phyloP scores from a whole-genome alignment of 257 asterid genomes.

The Rubia yunnanensis region DNA sequence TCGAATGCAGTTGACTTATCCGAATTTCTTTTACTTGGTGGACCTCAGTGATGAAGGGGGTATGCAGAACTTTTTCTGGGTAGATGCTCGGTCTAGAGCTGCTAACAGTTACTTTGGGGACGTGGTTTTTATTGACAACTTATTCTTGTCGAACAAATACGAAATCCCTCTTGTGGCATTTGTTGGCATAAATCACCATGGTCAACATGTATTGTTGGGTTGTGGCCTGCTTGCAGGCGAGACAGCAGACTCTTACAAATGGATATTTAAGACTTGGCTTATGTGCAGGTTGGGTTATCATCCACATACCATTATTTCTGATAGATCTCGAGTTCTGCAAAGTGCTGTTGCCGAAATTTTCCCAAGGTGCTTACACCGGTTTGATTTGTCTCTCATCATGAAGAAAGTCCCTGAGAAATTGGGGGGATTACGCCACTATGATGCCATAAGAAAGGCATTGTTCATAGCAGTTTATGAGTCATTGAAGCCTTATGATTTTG shows the following conservation, averaged over 20 bases:
- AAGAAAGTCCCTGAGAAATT: conserved; percentile 64
- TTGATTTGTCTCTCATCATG: conserved; percentile 56
- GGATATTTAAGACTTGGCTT: conserved; percentile 65
- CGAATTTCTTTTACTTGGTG: conserved; percentile 51
- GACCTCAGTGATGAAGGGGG: conserved; percentile 59
- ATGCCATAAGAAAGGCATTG: conserved; percentile 26
- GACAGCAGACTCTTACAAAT: conserved; percentile 41
- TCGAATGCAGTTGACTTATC: conserved; percentile 67
- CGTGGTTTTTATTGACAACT: conserved; percentile 54
- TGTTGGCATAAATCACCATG: conserved; percentile 78
- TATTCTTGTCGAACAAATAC: conserved; percentile 57
- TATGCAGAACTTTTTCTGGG: conserved; percentile 61
- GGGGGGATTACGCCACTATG: conserved; percentile 53
- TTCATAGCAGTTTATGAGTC: conserved; percentile 53
- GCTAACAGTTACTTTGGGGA: conserved; percentile 51
- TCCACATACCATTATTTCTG: conserved; percentile 69
- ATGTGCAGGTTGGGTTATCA: conserved; percentile 32
- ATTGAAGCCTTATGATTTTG: conserved; percentile 61
- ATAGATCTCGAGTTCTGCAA: conserved; percentile 60
- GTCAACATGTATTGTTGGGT: conserved; percentile 65
- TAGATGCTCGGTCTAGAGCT: conserved; percentile 55
- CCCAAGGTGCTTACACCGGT: conserved; percentile 58
- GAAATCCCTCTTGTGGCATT: conserved; percentile 67
- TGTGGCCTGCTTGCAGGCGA: conserved; percentile 75
- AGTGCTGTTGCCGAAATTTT: conserved; percentile 49